Percentiles rank a stretch among this genome's conserved stretches.
phyloP scores from a whole-genome alignment of 2,329 filamentous ascomycete species.

The Xylaria sp. region DNA sequence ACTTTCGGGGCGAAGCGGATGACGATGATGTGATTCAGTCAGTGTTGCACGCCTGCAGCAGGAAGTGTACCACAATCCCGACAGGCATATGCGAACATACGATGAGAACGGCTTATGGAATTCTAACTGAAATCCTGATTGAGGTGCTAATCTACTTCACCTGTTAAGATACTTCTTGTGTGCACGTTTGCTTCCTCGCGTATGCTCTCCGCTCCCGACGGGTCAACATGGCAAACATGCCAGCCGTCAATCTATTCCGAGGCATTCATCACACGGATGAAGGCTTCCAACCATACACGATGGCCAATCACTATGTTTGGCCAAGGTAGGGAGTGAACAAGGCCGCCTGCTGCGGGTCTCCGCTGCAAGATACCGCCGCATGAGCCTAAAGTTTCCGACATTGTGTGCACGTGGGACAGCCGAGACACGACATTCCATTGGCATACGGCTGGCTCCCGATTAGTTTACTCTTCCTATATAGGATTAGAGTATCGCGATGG shows the following conservation, averaged over 20 bases:
- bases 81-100: background rate
- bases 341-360: slow-evolving; percentile 17
- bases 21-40: slow-evolving; percentile 7
- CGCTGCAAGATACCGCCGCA: slow-evolving; percentile 5
- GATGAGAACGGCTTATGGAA: background rate
- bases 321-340: slow-evolving; percentile 1
- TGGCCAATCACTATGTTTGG: background rate
- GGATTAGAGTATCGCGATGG: background rate
- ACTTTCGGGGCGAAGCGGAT: background rate
- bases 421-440: slow-evolving; percentile 25
- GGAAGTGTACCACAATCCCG: slow-evolving; percentile 13
- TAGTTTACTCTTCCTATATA: background rate
- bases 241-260: background rate
- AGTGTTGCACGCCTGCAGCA: slow-evolving; percentile 7
- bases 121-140: background rate
- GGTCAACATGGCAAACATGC: slow-evolving; percentile 10
- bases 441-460: slow-evolving; percentile 9
- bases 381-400: slow-evolving; percentile 10
- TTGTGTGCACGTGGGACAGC: slow-evolving; percentile 28
- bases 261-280: slow-evolving; percentile 2
- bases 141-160: background rate
- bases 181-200: slow-evolving; percentile 6
- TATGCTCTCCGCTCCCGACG: slow-evolving; percentile 7
- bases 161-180: background rate
- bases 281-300: background rate